A percentile compares a stretch with the other conserved stretches of the same genome.
These are phyloP conservation scores for Penicillium sp. DNA, from an alignment of 2,329 filamentous ascomycete genomes.

Conservation along the genomic window DNA sequence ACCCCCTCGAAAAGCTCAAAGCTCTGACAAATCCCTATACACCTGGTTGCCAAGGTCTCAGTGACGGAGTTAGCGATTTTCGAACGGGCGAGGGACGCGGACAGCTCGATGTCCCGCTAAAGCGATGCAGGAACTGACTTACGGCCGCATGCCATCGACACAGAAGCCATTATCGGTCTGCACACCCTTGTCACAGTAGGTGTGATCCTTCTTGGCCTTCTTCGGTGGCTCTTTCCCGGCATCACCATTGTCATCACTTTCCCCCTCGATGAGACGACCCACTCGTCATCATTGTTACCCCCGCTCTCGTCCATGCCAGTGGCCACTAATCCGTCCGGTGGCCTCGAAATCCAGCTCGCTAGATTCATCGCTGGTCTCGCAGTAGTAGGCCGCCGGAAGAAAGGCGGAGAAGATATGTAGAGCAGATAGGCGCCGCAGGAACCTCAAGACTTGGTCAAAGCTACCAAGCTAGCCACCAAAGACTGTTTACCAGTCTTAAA, in stretches of 20 bases:
- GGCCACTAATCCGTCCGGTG: neutral
- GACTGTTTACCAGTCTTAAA: too few species aligned
- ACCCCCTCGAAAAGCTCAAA: too few species aligned
- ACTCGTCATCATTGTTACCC: neutral
- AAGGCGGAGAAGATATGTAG: too few species aligned
- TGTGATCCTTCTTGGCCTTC: neutral
- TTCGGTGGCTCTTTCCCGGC: neutral
- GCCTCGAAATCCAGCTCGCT: neutral
- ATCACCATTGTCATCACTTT: neutral
- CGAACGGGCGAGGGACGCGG: neutral
- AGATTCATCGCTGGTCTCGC: neutral
- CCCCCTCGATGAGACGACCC: neutral
- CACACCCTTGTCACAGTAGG: neutral
- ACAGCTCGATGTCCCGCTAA: neutral
- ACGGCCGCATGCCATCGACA: neutral
- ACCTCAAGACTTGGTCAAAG: too few species aligned
- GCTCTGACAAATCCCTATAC: too few species aligned
- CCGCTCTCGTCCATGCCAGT: neutral
- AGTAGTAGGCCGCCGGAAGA: neutral
- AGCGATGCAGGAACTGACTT: neutral
- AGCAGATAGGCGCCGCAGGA: too few species aligned
- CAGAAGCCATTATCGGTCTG: neutral
- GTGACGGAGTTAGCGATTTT: too few species aligned
- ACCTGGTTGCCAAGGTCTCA: too few species aligned
- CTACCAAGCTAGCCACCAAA: too few species aligned